phyloP scores from a whole-genome alignment of 2,329 filamentous ascomycete species.

The Scedosporium aurantiacum region DNA sequence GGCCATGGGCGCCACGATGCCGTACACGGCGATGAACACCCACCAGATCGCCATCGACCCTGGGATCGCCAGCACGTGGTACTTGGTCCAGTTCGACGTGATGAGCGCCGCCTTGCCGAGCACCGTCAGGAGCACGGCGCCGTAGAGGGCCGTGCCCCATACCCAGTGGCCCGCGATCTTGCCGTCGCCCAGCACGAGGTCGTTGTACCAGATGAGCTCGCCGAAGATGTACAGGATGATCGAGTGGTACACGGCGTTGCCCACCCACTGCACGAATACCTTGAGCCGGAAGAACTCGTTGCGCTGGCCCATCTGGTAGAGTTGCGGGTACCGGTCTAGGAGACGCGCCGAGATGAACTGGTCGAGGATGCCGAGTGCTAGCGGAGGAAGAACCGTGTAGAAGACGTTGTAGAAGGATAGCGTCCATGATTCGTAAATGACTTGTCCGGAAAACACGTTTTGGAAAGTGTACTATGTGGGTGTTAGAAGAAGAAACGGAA shows the following conservation, averaged over 20 bases:
- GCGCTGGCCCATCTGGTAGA: conserved; percentile 86
- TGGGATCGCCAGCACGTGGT: conserved; percentile 88
- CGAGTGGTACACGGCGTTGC: conserved; percentile 92
- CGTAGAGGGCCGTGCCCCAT: conserved; percentile 93
- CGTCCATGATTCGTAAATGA: conserved; percentile 99
- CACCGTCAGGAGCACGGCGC: conserved; percentile 82
- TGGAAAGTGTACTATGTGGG: conserved; percentile 75
- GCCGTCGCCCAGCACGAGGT: conserved; percentile 69
- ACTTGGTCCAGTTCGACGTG: conserved; percentile 98
- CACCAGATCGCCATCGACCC: conserved; percentile 90
- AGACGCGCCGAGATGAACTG: conserved; percentile 93
- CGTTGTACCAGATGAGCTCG: conserved; percentile 69
- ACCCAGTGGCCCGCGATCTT: conserved; percentile 89
- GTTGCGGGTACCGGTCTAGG: conserved; percentile 88
- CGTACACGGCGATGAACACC: conserved; percentile 79
- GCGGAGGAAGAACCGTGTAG: conserved; percentile 86
- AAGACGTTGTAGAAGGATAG: conserved; percentile 99
- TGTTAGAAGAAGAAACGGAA: conserved; percentile 11
- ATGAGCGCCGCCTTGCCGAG: conserved; percentile 90
- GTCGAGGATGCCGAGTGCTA: conserved; percentile 92
- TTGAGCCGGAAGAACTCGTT: conserved; percentile 89
- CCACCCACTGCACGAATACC: conserved; percentile 86
- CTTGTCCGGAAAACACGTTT: conserved; percentile 93
- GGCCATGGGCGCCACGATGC: conserved; percentile 70
- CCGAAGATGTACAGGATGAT: conserved; percentile 81